Base-by-base conservation (phyloP, 1,284 basidiomycete species). In the Austropuccinia psidii region DNA sequence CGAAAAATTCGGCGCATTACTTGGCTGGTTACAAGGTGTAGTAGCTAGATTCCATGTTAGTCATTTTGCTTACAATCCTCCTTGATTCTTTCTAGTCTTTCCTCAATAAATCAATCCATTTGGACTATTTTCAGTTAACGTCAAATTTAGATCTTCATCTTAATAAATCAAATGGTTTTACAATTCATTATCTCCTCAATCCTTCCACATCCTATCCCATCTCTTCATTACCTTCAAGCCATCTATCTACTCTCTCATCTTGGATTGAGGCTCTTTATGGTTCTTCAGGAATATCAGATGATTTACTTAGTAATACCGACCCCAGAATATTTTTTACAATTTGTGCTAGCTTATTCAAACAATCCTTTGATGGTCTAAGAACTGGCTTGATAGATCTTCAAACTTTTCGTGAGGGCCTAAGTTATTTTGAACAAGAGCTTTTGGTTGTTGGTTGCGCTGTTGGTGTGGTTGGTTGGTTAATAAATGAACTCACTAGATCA, bases 341-440 rank as follows among this genome's bases (percentile, higher is more conserved):
- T 47, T 29, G 47, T 24, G 69, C 69, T 9, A 72, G 45, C 29
- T 31, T 72, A 13, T 54, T 72, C 57, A 72, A 72, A 33, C 69
- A 72, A 61, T 72, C 69, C 9, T 72, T 72, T 29, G 69, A 72
- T 50, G 69, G 57, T n/a, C 57, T 72, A 33, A 62, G 57, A 7
- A 54, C 27, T 27, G 69, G 69, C 1, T 49, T 62, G 21, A 61
- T 72, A 33, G 69, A 72, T 37, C 45, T 62, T 31, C 54, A 72
- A 50, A 72, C 58, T 13, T 62, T 72, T 49, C 50, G 58, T 19
- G 69, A 72, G 35, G 69, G 58, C 4, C 49, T 72, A 24, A 72
- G 69, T 49, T 72, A 72, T 41, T 72, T 72, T 37, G 58, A 72
- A 47, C 69, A 72, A 21, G 60, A 72, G 15, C 47, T 72, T n/a